Percentiles rank a stretch among this genome's conserved stretches.
Evolutionary conservation across 2,329 filamentous ascomycete species (phyloP).

Genomic region (Sphaerulina vaccinii): DNA sequence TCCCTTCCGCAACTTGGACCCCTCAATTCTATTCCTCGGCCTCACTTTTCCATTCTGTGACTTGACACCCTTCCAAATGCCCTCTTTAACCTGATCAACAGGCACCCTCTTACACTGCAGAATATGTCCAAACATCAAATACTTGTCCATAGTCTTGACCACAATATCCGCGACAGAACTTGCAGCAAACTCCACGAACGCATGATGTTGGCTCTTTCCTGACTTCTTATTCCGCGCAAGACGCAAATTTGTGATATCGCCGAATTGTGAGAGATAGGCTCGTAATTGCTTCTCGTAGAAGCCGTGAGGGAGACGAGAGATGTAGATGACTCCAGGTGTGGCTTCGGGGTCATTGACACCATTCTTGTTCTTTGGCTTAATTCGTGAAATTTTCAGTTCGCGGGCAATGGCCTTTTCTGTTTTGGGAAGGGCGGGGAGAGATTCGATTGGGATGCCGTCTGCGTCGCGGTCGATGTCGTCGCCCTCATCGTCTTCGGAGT

Average conservation of each 20-base stretch:
- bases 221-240: constrained; percentile 91
- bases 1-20: constrained; percentile 69
- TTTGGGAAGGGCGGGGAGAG: constrained; percentile 37
- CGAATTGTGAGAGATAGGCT: constrained; percentile 92
- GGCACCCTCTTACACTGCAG: constrained; percentile 82
- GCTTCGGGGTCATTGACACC: constrained; percentile 43
- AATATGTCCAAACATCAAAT: constrained; percentile 91
- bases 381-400: constrained; percentile 30
- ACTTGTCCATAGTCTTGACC: constrained; percentile 95
- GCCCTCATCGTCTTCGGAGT: constrained; percentile 44
- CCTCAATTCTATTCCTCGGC: constrained; percentile 84
- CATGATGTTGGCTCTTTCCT: constrained; percentile 87
- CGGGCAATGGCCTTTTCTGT: constrained; percentile 24
- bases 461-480: constrained; percentile 39
- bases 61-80: constrained; percentile 74
- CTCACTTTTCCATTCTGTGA: constrained; percentile 75
- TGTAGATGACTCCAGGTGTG: constrained; percentile 77
- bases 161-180: constrained; percentile 85
- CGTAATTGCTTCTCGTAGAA: constrained; percentile 98
- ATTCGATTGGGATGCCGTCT: constrained; percentile 40
- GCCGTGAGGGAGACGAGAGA: constrained; percentile 87
- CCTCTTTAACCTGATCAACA: constrained; percentile 71
- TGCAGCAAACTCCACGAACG: constrained; percentile 83
- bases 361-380: constrained; percentile 51
- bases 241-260: constrained; percentile 72